Conservation (phyloP, 2,329 filamentous ascomycete species). For the Drechmeria coniospora region DNA sequence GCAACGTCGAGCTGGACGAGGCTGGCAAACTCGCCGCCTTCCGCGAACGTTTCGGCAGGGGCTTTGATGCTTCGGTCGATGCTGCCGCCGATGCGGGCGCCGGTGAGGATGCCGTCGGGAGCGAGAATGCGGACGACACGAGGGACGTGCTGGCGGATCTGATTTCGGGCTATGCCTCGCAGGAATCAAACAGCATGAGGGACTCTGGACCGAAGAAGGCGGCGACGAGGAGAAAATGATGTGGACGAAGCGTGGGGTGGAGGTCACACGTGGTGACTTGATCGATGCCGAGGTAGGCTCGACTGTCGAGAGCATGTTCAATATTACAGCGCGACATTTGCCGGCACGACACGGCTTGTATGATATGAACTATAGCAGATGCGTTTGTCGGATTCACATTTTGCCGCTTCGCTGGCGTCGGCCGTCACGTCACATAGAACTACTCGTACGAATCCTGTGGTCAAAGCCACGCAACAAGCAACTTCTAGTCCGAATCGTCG, state of each 20-base stretch:
- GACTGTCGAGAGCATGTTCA: slow-evolving; percentile 7
- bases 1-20: slow-evolving; percentile 89
- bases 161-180: slow-evolving; percentile 32
- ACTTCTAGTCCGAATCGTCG: slow-evolving; percentile 39
- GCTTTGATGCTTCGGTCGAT: slow-evolving; percentile 52
- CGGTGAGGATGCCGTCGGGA: slow-evolving; percentile 12
- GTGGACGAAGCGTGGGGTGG: slow-evolving; percentile 10
- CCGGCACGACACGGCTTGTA: slow-evolving; percentile 17
- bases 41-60: slow-evolving; percentile 65
- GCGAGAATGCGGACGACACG: slow-evolving; percentile 8
- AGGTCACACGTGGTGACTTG: no score
- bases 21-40: slow-evolving; percentile 81
- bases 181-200: slow-evolving; percentile 19
- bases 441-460: not conserved
- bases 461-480: not conserved
- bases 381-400: no score
- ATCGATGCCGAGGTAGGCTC: no score
- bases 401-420: not conserved
- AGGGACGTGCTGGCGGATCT: slow-evolving; percentile 29
- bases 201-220: slow-evolving; percentile 25
- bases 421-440: not conserved
- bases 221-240: slow-evolving; percentile 33
- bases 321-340: slow-evolving; percentile 20
- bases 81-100: slow-evolving; percentile 14
- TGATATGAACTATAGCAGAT: slow-evolving; percentile 19